phyloP scores from a whole-genome alignment of 2,329 filamentous ascomycete genomes.

The Pseudogymnoascus sp. region DNA sequence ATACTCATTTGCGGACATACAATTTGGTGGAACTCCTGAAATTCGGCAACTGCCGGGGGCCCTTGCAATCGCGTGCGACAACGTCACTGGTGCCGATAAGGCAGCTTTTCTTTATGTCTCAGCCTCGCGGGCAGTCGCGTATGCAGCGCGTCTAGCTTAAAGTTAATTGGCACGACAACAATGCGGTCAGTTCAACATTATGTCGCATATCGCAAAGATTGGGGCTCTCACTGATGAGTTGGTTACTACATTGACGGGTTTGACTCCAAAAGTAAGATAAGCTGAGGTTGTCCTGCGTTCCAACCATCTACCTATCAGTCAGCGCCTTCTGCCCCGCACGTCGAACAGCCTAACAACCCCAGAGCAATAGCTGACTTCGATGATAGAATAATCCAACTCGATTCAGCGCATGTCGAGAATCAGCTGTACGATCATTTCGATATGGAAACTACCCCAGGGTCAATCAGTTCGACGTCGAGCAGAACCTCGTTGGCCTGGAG shows the following conservation, averaged over 20 bases:
- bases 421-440: slow-evolving; percentile 44
- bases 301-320: not conserved
- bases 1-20: slow-evolving; percentile 4
- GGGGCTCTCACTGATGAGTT: slow-evolving; percentile 63
- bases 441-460: slow-evolving; percentile 55
- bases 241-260: slow-evolving; percentile 54
- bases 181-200: slow-evolving; percentile 30
- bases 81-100: slow-evolving; percentile 8
- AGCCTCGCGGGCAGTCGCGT: slow-evolving; percentile 2
- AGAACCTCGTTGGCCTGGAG: slow-evolving; percentile 62
- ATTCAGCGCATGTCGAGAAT: slow-evolving; percentile 42
- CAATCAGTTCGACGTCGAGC: slow-evolving; percentile 67
- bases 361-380: slow-evolving; percentile 14
- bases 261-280: slow-evolving; percentile 42
- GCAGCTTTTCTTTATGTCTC: slow-evolving; percentile 4
- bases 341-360: not conserved
- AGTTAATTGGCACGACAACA: slow-evolving; percentile 9
- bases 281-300: not conserved
- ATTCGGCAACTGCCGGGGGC: slow-evolving; percentile 10
- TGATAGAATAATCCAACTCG: slow-evolving; percentile 27
- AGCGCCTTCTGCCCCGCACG: not conserved
- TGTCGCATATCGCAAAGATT: slow-evolving; percentile 65
- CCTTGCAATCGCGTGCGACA: slow-evolving; percentile 7
- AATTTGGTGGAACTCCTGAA: slow-evolving; percentile 6
- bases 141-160: slow-evolving; percentile 10